Base-by-base conservation (phyloP, 768 basidiomycete genomes). In the Butyriboletus loyo region DNA sequence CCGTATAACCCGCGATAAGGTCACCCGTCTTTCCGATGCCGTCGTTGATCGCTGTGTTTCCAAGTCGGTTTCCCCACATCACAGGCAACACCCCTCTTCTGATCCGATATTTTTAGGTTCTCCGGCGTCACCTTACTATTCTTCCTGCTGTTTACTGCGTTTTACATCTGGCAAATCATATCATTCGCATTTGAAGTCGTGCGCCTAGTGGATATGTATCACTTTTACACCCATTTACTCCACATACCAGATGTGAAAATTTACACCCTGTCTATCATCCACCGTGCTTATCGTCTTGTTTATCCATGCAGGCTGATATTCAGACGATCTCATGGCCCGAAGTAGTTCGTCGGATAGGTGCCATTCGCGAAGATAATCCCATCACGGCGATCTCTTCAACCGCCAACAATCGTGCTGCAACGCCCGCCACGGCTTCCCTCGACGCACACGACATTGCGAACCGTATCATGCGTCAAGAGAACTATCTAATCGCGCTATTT, bases 381-480 rank as follows among this genome's bases (percentile, higher is more conserved):
- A 77, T 93, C 24, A 96, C 95, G 0, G 92, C 92, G 3, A 76
- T 93, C 5, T 89, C 90, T 0, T 88, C 86, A 4, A 76, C 79
- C 7, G 59, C 74, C 53, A 69, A 76, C 5, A 73, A 75, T 44
- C 74, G 70, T 44, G 73, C 76, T 1, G 81, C 83, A 58, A 80
- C 86, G 56, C 81, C 86, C 5, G 78, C 85, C 10, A 86, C 83
- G 1, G 90, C 92, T 42, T 91, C 91, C 66, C 82, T 99, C 7
- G 97, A 99, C 61, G 97, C 96, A 2, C 97, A 99, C 66, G 96
- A 98, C 70, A 85, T 98, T 48, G 96, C 96, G 5, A 98, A 98
- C 67, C 87, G 97, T 46, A 98, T 99, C 62, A 82, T 99, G 84
- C 83, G 97, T 30, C 92, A 98, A 68, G 97, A 98, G 66, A 99